phyloP scores from a whole-genome alignment of 2,329 filamentous ascomycete species.

The Aspergillus fumigatus region DNA sequence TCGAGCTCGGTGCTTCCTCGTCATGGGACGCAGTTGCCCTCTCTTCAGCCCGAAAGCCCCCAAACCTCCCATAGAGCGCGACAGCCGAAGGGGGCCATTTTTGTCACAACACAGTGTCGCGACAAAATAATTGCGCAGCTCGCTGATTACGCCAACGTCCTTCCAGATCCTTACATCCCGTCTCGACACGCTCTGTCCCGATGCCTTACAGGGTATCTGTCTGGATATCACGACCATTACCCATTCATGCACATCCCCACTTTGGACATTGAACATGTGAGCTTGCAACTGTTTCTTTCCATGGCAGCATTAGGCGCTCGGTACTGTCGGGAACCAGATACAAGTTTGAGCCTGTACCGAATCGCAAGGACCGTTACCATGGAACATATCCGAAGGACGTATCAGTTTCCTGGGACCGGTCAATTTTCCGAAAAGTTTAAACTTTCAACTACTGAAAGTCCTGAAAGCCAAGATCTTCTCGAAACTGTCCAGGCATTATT shows the following conservation, averaged over 20 bases:
- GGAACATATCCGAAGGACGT: constrained; percentile 27
- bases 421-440: not conserved
- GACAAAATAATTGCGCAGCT: constrained; percentile 23
- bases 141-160: constrained; percentile 24
- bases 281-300: constrained; percentile 23
- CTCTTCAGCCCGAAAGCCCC: constrained; percentile 29
- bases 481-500: constrained; percentile 27
- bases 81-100: constrained; percentile 25
- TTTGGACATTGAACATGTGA: constrained; percentile 21
- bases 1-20: constrained; percentile 29
- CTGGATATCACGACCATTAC: constrained; percentile 31
- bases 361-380: constrained; percentile 29
- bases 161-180: constrained; percentile 22
- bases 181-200: constrained; percentile 31
- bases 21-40: constrained; percentile 30
- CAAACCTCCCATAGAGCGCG: constrained; percentile 21
- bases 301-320: constrained; percentile 31
- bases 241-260: constrained; percentile 32
- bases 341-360: constrained; percentile 28
- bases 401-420: constrained; percentile 15
- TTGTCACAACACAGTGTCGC: constrained; percentile 28
- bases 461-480: constrained; percentile 21
- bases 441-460: constrained; percentile 6
- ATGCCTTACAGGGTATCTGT: constrained; percentile 30
- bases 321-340: constrained; percentile 31